Percentiles rank a stretch among this genome's conserved stretches.
Conservation (phyloP, 2,329 filamentous ascomycete genomes). For the Phyllosticta paracitricarpa region DNA sequence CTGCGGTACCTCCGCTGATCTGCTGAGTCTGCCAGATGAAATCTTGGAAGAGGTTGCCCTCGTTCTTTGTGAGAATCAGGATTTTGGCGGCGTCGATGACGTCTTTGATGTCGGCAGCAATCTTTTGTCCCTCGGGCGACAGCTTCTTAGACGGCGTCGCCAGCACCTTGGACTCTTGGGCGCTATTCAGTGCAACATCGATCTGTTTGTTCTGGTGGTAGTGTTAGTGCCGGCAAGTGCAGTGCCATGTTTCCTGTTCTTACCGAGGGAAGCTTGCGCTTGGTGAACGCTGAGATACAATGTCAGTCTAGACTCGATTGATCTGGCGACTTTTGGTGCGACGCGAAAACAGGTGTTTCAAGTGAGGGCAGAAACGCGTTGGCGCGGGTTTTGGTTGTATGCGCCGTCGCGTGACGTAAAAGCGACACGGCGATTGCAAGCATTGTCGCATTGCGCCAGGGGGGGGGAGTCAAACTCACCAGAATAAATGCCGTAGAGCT, state of each 20-base stretch:
- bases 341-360: neutral
- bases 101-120: conserved; percentile 66
- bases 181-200: conserved; percentile 86
- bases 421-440: neutral
- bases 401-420: neutral
- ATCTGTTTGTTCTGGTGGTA: conserved; percentile 74
- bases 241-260: conserved; percentile 22
- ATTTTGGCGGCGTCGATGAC: conserved; percentile 79
- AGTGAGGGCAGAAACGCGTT: neutral
- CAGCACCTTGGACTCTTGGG: conserved; percentile 62
- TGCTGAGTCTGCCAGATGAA: conserved; percentile 91
- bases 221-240: conserved; percentile 9
- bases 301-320: neutral
- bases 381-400: neutral
- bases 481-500: conserved; percentile 80
- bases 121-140: conserved; percentile 68
- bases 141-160: conserved; percentile 63
- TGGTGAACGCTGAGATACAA: conserved; percentile 56
- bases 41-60: conserved; percentile 87
- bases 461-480: conserved; percentile 35
- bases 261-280: conserved; percentile 85
- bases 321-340: neutral
- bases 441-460: neutral
- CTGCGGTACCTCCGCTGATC: conserved; percentile 54
- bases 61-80: conserved; percentile 84